Conservation (phyloP, 192 early-diverging fungal species). For the Gonapodya sp. region DNA sequence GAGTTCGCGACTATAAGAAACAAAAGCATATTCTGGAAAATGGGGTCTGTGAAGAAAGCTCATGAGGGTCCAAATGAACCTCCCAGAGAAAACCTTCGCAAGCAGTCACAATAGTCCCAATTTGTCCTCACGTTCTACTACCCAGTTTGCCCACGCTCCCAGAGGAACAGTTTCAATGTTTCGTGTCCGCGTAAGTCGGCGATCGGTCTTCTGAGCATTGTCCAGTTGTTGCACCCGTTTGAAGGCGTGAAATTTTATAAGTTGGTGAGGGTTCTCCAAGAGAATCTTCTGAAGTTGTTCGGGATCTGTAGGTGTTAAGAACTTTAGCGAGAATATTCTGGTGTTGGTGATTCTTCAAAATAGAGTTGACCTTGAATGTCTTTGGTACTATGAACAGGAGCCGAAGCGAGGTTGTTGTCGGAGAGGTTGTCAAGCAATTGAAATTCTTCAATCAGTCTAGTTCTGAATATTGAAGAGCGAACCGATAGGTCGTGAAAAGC, state of each 20-base stretch:
- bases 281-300: constrained; percentile 19
- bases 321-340: not conserved
- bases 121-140: constrained; percentile 13
- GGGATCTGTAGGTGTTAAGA: constrained; percentile 9
- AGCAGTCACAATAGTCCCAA: too few species aligned
- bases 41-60: not conserved
- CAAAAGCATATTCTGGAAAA: constrained; percentile 12
- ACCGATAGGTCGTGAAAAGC: constrained; percentile 27
- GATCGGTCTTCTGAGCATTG: constrained; percentile 23
- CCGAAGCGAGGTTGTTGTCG: constrained; percentile 17
- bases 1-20: constrained; percentile 13
- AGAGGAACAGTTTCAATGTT: constrained; percentile 26
- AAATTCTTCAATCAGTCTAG: constrained; percentile 31
- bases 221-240: constrained; percentile 27
- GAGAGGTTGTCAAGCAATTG: constrained; percentile 30
- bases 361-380: constrained; percentile 19
- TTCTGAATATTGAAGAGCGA: constrained; percentile 20
- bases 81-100: too few species aligned
- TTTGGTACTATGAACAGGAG: constrained; percentile 23
- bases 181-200: constrained; percentile 27
- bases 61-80: not conserved
- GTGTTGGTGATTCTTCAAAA: not conserved
- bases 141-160: constrained; percentile 33
- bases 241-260: constrained; percentile 34
- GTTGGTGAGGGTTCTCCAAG: constrained; percentile 28